A percentile compares a stretch with the other conserved stretches of the same genome.
These are phyloP conservation scores for Pontederia paniculata DNA, from an alignment of 176 grass and related monocot genomes.

Conservation along the genomic window DNA sequence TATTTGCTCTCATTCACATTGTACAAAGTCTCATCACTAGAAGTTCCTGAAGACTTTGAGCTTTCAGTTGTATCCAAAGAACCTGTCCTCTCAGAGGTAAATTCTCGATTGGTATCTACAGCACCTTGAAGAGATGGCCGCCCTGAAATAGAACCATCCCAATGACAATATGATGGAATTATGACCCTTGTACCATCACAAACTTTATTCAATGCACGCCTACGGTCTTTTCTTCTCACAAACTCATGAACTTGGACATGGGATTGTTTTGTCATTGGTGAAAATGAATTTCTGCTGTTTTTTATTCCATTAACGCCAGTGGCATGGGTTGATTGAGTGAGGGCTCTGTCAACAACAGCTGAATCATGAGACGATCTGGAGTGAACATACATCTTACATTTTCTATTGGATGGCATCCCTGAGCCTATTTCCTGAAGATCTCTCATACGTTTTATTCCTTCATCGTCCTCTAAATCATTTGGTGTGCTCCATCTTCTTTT, in stretches of 20 bases:
- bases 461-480: constrained; percentile 53
- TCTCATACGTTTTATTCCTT: constrained; percentile 79
- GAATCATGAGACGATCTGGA: constrained; percentile 26
- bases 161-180: constrained; percentile 62
- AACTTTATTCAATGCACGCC: constrained; percentile 45
- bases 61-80: constrained; percentile 22
- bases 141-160: constrained; percentile 27
- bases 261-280: constrained; percentile 60
- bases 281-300: constrained; percentile 35
- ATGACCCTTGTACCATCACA: constrained; percentile 53
- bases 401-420: constrained; percentile 40
- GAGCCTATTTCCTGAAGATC: constrained; percentile 80
- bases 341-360: constrained; percentile 38
- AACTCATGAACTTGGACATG: constrained; percentile 74
- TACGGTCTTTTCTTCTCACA: constrained; percentile 64
- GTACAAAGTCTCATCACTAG: constrained; percentile 34
- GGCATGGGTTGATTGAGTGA: constrained; percentile 22
- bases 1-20: constrained; percentile 33
- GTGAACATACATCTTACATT: constrained; percentile 18
- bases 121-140: constrained; percentile 30
- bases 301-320: constrained; percentile 41
- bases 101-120: constrained; percentile 1
- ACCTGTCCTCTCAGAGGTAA: constrained; percentile 23
- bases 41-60: constrained; percentile 53
- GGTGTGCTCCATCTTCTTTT: constrained; percentile 55